Conservation (phyloP, 2,329 filamentous ascomycete genomes). For the Akanthomyces dipterigenus region DNA sequence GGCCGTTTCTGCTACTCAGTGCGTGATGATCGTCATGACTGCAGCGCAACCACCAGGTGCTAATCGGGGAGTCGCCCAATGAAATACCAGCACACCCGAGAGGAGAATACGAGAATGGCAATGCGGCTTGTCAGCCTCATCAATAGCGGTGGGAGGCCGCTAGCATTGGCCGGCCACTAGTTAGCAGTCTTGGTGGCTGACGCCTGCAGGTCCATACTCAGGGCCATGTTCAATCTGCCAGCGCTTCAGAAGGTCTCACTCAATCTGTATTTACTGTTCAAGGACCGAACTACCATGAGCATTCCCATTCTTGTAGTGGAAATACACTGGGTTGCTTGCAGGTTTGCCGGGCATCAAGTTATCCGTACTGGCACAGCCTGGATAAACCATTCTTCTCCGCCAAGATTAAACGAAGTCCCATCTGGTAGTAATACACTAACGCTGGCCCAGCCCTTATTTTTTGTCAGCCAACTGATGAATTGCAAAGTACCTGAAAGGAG, state of each 20-base stretch:
- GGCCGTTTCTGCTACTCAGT: neutral
- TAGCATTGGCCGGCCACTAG: neutral
- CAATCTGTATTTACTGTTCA: too few relatives aligned
- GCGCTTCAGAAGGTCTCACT: neutral
- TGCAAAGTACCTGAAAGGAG: too few relatives aligned
- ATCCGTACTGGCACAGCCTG: too few relatives aligned
- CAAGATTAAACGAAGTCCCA: neutral
- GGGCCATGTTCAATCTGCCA: neutral
- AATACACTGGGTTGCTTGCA: too few relatives aligned
- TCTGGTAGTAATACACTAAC: neutral
- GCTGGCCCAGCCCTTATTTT: neutral
- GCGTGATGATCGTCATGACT: neutral
- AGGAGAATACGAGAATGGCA: neutral
- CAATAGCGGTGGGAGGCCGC: neutral
- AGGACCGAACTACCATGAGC: too few relatives aligned
- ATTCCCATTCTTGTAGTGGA: too few relatives aligned
- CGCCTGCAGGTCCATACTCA: neutral
- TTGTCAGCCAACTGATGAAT: neutral
- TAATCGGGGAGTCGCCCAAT: neutral
- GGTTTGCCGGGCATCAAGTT: too few relatives aligned
- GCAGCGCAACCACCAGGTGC: neutral
- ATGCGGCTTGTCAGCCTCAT: constrained; percentile 2
- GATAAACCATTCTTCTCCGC: too few relatives aligned
- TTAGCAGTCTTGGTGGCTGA: neutral
- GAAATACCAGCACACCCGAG: neutral